Evolutionary conservation across 2,329 filamentous ascomycete genomes (phyloP), one percentile per base, ranked within the genome.

Genomic region (Lecanicillium sp.): DNA sequence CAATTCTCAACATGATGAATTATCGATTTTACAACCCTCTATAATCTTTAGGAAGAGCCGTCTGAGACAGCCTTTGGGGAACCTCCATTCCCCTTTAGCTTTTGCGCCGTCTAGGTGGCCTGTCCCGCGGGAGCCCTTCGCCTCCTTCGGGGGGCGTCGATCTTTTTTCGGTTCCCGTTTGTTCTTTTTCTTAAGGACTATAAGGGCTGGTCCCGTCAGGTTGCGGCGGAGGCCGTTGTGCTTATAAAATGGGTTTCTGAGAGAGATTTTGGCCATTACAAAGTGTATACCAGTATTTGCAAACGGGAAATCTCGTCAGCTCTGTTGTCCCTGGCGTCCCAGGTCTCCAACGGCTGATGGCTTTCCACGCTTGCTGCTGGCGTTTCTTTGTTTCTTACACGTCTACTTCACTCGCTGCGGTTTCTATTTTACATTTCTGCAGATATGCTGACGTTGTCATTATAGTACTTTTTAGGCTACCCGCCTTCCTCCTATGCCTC

Each of bases 201-300:
- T 41, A 41, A 40, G 42, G 51, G 42, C 45, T 41, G 41, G 52
- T 44, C 49, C 48, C 54, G 55, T 45, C 50, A 52, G 49, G 48
- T 47, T 49, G 36, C 33, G 42, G 59, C 55, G 59, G 51, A 54
- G 55, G 62, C 49, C 49, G 64, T 66, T 50, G 59, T 66, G 63
- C 63, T 66, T 66, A 61, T 63, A 66, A 57, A 50, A 46, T 55
- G 61, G 63, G 63, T 66, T 65, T 66, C 63, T 66, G 63, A 66
- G 46, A 49, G 55, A 60, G 52, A 55, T 54, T 41, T 39, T 45
- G 20, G 22, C 22, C 22, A 25, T n/a, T n/a, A n/a, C n/a, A n/a
- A n/a, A n/a, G n/a, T n/a, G n/a, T n/a, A n/a, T n/a, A n/a, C n/a
- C n/a, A n/a, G n/a, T n/a, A n/a, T n/a, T n/a, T n/a, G n/a, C n/a